Evolutionary conservation across 73 alveolate genomes (phyloP), one percentile per base, ranked within the genome.

Genomic region (Paramecium octaurelia): DNA sequence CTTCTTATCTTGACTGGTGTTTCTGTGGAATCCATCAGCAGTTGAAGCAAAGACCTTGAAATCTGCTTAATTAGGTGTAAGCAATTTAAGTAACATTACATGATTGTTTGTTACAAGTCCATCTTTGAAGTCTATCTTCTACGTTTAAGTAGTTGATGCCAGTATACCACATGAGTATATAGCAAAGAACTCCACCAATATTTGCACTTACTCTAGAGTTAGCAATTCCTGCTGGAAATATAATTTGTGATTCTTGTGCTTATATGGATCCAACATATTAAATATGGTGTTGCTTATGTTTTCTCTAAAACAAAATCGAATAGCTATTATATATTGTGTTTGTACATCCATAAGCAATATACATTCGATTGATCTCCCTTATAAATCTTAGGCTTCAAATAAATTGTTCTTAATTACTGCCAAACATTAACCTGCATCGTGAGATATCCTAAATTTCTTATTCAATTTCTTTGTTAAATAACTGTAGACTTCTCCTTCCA

Each of bases 21-120:
- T 75, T 34, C 88, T 29, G 38, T 75, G 88, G 4, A 75, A 75
- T 34, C 88, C 88, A 75, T 75, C 88, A 75, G 88, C 88, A 8
- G 88, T 75, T 11, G 88, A 75, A 34, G 59, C 88, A 36, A 75
- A 36, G 10, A 40, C 59, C 11, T 44, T 75, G 20, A 34, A 36
- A 36, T 36, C 88, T 36, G 60, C 68, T 54, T 54, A 18, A 75
- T 75, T 36, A 5, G 88, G 88, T 0, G 35, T 75, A 6, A 24
- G 16, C 21, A 75, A 12, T 75, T 44, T 75, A 36, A 75, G 48
- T 4, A 75, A 9, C 59, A 75, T 34, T 4, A 75, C 60, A 29
- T 24, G 35, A 16, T 44, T 44, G 16, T 75, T 75, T 21, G 68
- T 75, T 2, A 75, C 48, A 12, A 75, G 16, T 14, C 48, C 88